These are phyloP conservation scores for Parastagonospora avenae DNA, from an alignment of 2,329 filamentous ascomycete genomes.

Conservation along the genomic window DNA sequence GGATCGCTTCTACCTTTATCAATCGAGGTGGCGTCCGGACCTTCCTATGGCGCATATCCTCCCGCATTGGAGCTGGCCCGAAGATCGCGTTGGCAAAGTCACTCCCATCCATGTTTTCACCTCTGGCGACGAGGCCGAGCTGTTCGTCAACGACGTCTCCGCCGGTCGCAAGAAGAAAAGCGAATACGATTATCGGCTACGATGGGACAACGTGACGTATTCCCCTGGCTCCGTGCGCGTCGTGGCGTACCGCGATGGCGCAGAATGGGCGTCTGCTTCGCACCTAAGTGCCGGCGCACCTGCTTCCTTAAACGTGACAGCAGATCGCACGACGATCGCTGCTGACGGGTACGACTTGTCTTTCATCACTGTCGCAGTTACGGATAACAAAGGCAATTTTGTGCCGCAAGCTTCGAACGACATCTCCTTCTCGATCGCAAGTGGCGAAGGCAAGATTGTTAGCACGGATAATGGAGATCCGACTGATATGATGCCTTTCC, in stretches of 20 bases:
- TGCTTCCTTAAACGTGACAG: slow-evolving; percentile 45
- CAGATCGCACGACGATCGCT: slow-evolving; percentile 49
- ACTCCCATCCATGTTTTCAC: slow-evolving; percentile 63
- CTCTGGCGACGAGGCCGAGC: slow-evolving; percentile 58
- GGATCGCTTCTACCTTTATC: slow-evolving; percentile 62
- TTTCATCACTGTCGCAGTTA: slow-evolving; percentile 54
- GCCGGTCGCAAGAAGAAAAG: slow-evolving; percentile 49
- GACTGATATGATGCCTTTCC: slow-evolving; percentile 30
- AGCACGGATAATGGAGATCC: slow-evolving; percentile 32
- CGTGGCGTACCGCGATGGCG: slow-evolving; percentile 55
- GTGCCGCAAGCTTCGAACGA: slow-evolving; percentile 52
- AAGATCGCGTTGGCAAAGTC: slow-evolving; percentile 51
- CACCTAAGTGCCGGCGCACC: slow-evolving; percentile 52
- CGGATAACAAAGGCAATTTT: slow-evolving; percentile 51
- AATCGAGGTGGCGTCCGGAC: slow-evolving; percentile 59
- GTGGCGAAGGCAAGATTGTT: slow-evolving; percentile 51
- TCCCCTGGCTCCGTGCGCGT: slow-evolving; percentile 55
- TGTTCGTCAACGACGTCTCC: slow-evolving; percentile 59
- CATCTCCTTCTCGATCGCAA: slow-evolving; percentile 52
- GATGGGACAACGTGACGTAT: slow-evolving; percentile 60
- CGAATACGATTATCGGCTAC: slow-evolving; percentile 54
- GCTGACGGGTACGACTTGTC: slow-evolving; percentile 54
- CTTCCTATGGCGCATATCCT: slow-evolving; percentile 58
- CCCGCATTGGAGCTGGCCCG: slow-evolving; percentile 62
- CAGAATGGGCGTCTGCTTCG: slow-evolving; percentile 53